Percentiles rank a stretch among this genome's conserved stretches.
Evolutionary conservation across 2,329 filamentous ascomycete species (phyloP).

Genomic region (Corynespora cassiicola): DNA sequence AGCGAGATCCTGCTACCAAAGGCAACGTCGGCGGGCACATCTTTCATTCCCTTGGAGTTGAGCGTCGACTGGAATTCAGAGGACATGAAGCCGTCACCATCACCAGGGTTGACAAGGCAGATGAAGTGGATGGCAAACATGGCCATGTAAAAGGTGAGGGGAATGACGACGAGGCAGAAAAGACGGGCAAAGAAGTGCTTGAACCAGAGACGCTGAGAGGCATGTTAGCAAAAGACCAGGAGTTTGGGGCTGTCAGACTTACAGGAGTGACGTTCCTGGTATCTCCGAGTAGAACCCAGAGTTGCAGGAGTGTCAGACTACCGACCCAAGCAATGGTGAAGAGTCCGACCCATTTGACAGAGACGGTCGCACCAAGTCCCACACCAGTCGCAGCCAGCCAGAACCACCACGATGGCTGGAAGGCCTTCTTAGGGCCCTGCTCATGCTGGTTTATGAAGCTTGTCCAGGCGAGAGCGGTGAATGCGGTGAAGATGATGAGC

Average conservation of each 20-base stretch:
- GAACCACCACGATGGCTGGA: constrained; percentile 95
- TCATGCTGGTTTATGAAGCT: constrained; percentile 98
- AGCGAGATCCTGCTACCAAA: constrained; percentile 86
- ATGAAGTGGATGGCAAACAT: constrained; percentile 98
- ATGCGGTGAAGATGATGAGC: constrained; percentile 88
- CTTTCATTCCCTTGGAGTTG: constrained; percentile 95
- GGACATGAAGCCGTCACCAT: constrained; percentile 99
- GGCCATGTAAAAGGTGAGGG: constrained; percentile 86
- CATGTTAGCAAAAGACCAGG: constrained; percentile 1
- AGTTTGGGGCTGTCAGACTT: constrained; percentile 42
- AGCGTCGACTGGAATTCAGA: constrained; percentile 98
- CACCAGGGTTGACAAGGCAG: constrained; percentile 91
- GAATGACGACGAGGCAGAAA: constrained; percentile 92
- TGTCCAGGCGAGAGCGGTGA: constrained; percentile 87
- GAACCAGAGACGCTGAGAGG: constrained; percentile 73
- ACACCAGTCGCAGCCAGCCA: constrained; percentile 90
- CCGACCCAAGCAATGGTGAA: constrained; percentile 99
- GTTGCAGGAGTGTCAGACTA: constrained; percentile 84
- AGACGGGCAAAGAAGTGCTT: constrained; percentile 93
- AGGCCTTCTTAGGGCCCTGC: constrained; percentile 85
- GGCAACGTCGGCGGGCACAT: constrained; percentile 89
- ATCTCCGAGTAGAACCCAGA: constrained; percentile 95
- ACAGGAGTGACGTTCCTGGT: constrained; percentile 81
- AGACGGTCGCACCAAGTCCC: constrained; percentile 85
- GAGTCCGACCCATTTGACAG: constrained; percentile 98